Conservation (phyloP, 2,329 filamentous ascomycete species). For the Lachnellula subtilissima region DNA sequence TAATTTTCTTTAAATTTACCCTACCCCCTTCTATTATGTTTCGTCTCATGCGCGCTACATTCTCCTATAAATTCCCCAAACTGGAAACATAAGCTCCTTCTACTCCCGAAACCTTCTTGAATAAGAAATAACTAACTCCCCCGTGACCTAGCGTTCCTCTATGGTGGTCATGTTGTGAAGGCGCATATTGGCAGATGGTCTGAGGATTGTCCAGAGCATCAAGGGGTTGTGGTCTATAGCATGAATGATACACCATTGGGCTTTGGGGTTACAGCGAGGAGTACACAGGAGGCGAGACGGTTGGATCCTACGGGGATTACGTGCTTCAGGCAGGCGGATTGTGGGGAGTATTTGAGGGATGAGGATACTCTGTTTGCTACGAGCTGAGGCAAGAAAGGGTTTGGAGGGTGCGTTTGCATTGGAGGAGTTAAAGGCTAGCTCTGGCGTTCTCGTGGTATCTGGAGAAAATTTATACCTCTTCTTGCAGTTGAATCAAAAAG, state of each 20-base stretch:
- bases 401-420: background rate
- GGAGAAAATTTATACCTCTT: background rate
- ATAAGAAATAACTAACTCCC: too few relatives aligned
- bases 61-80: too few relatives aligned
- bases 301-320: conserved; percentile 87
- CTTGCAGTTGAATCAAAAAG: background rate
- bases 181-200: conserved; percentile 74
- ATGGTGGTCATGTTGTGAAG: conserved; percentile 85
- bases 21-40: too few relatives aligned
- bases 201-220: conserved; percentile 89
- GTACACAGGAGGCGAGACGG: conserved; percentile 74
- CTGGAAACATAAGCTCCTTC: too few relatives aligned
- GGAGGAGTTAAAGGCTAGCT: conserved; percentile 8
- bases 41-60: too few relatives aligned
- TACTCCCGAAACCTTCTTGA: too few relatives aligned
- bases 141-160: conserved; percentile 60
- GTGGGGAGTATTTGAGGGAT: conserved; percentile 90
- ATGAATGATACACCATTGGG: conserved; percentile 94
- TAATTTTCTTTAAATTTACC: too few relatives aligned
- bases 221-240: conserved; percentile 81
- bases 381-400: conserved; percentile 10
- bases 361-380: conserved; percentile 61
- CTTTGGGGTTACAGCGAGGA: conserved; percentile 87
- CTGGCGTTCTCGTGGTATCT: background rate
- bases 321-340: conserved; percentile 87